These are phyloP conservation scores for Malus hybrid DNA, from an alignment of 331 rosid species.

Conservation along the genomic window DNA sequence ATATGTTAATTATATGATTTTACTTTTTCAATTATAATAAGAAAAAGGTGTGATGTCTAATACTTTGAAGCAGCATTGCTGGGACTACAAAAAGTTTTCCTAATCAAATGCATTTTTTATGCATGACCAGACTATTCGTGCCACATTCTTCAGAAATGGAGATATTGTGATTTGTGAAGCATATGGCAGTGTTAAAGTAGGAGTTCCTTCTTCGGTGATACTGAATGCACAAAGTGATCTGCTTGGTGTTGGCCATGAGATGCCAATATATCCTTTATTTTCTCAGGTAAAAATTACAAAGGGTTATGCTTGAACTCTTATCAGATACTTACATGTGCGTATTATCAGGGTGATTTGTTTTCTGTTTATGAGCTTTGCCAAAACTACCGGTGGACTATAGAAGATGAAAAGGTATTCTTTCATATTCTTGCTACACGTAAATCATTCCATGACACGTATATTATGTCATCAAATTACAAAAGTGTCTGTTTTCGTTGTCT, in stretches of 20 bases:
- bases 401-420: constrained; percentile 68
- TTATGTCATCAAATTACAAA: background rate
- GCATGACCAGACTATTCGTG: constrained; percentile 58
- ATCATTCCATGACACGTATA: background rate
- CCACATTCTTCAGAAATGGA: constrained; percentile 44
- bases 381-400: constrained; percentile 79
- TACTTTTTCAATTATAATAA: background rate
- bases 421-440: background rate
- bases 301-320: constrained; percentile 14
- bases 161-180: constrained; percentile 62
- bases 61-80: background rate
- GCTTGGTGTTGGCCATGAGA: constrained; percentile 68
- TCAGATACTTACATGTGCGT: constrained; percentile 16
- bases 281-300: constrained; percentile 53
- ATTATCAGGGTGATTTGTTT: constrained; percentile 68
- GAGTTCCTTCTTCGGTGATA: constrained; percentile 57
- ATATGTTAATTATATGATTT: background rate
- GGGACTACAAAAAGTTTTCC: background rate
- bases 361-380: constrained; percentile 87
- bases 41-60: background rate
- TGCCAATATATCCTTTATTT: constrained; percentile 80
- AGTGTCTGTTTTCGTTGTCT: constrained; percentile 17
- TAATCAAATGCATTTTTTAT: constrained; percentile 17
- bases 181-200: constrained; percentile 54
- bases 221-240: constrained; percentile 79